A percentile compares a stretch with the other conserved stretches of the same genome.
These are phyloP conservation scores for Epichloe brachyelytri DNA, from an alignment of 2,329 filamentous ascomycete genomes.

Conservation along the genomic window DNA sequence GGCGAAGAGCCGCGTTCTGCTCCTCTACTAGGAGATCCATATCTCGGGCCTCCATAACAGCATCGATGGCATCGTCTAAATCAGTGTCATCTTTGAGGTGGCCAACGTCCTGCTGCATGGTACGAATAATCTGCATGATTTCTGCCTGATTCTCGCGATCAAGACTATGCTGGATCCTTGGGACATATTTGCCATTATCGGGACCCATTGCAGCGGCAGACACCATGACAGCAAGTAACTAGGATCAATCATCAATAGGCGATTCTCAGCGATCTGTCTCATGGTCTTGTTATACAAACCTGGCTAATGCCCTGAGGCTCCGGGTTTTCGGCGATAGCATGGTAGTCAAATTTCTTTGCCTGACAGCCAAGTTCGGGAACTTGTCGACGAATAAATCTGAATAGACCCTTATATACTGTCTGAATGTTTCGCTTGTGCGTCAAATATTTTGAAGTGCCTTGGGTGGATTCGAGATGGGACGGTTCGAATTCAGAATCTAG, in stretches of 20 bases:
- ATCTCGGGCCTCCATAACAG: constrained; percentile 33
- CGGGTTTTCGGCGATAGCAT: constrained; percentile 43
- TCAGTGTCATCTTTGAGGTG: constrained; percentile 25
- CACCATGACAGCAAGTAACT: constrained; percentile 51
- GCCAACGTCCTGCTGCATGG: constrained; percentile 25
- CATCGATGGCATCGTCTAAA: constrained; percentile 26
- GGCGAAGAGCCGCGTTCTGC: constrained; percentile 36
- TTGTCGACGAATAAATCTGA: constrained; percentile 41
- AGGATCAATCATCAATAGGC: constrained; percentile 14
- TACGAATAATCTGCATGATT: constrained; percentile 32
- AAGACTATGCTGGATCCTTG: constrained; percentile 27
- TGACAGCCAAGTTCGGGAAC: constrained; percentile 38
- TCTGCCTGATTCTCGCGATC: constrained; percentile 30
- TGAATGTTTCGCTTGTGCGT: constrained; percentile 40
- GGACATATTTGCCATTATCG: constrained; percentile 41
- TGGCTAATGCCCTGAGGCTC: constrained; percentile 41
- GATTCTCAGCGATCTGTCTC: constrained; percentile 11
- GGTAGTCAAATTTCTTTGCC: constrained; percentile 41
- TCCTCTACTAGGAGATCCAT: constrained; percentile 45
- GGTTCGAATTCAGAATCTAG: constrained; percentile 45
- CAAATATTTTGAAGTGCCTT: constrained; percentile 30
- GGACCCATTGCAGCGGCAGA: constrained; percentile 47
- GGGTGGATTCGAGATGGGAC: constrained; percentile 35
- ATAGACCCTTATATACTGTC: constrained; percentile 39
- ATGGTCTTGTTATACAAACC: constrained; percentile 19